Percentiles rank a stretch among this genome's conserved stretches.
phyloP scores from a whole-genome alignment of 768 basidiomycete genomes.

The Psilocybe subaeruginosa region DNA sequence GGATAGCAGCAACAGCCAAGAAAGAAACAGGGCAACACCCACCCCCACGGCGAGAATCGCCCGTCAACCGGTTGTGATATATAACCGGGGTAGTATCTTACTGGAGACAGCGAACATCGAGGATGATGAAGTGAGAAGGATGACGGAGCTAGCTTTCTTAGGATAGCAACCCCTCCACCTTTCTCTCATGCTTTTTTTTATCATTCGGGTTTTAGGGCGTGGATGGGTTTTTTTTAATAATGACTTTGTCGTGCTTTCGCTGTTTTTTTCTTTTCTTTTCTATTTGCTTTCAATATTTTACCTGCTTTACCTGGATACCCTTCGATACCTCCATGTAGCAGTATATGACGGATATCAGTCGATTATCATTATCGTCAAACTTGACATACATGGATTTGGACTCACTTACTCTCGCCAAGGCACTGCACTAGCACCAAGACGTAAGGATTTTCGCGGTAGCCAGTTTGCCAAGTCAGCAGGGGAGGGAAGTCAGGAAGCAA shows the following conservation, averaged over 20 bases:
- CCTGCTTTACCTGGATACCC: background rate
- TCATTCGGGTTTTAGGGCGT: background rate
- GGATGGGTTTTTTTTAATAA: background rate
- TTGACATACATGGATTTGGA: background rate
- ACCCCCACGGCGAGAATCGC: background rate
- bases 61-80: slow-evolving; percentile 41
- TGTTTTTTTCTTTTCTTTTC: background rate
- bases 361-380: background rate
- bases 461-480: too few species aligned
- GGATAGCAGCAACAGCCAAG: background rate
- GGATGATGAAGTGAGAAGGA: slow-evolving; percentile 67
- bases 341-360: background rate
- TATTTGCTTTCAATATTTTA: background rate
- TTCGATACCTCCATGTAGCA: background rate
- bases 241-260: background rate
- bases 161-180: slow-evolving; percentile 18
- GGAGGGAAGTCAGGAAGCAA: too few species aligned
- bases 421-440: too few species aligned
- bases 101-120: slow-evolving; percentile 53
- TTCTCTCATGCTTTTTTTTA: background rate
- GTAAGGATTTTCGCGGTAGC: too few species aligned
- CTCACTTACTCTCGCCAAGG: too few species aligned
- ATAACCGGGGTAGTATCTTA: slow-evolving; percentile 59
- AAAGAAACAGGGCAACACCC: background rate
- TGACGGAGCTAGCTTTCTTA: slow-evolving; percentile 75